These are phyloP conservation scores for Ophiostoma sp. DNA, from an alignment of 2,329 filamentous ascomycete species.

Conservation along the genomic window DNA sequence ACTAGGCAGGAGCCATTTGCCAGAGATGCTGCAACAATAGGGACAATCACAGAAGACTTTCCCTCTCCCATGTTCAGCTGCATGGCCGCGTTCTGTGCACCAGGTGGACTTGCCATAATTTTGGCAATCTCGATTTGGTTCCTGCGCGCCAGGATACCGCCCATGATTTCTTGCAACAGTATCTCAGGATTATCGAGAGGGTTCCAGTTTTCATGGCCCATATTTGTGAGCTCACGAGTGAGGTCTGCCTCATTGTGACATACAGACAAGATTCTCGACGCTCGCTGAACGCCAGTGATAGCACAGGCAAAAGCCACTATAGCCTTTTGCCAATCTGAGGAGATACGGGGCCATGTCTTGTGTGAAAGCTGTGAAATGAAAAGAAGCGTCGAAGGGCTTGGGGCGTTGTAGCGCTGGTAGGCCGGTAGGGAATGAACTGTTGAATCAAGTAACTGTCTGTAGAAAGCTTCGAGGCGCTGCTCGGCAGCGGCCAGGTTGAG, in stretches of 20 bases:
- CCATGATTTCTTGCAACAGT: conserved; percentile 61
- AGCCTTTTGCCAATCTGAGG: conserved; percentile 34
- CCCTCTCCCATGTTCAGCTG: conserved; percentile 70
- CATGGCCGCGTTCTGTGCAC: conserved; percentile 48
- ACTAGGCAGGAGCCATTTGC: conserved; percentile 49
- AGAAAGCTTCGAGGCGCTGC: background rate
- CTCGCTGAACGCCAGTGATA: conserved; percentile 40
- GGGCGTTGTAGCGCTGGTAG: conserved; percentile 30
- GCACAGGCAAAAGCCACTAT: conserved; percentile 40
- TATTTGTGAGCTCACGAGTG: conserved; percentile 42
- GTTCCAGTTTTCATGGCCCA: conserved; percentile 53
- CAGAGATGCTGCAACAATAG: conserved; percentile 53
- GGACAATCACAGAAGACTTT: conserved; percentile 64
- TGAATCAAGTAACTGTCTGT: background rate
- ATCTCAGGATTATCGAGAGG: conserved; percentile 51
- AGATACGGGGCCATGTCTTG: conserved; percentile 30
- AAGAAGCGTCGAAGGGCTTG: conserved; percentile 30
- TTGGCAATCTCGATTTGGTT: conserved; percentile 55
- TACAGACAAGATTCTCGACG: conserved; percentile 37
- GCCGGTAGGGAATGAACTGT: background rate
- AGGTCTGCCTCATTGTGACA: conserved; percentile 33
- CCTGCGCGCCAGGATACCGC: conserved; percentile 53
- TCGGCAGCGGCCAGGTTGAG: background rate
- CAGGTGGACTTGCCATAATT: conserved; percentile 44
- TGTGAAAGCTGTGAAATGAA: conserved; percentile 36